Percentiles rank a stretch among this genome's conserved stretches.
These are phyloP conservation scores for Boechera divaricarpa DNA, from an alignment of 345 rosid species.

Conservation along the genomic window DNA sequence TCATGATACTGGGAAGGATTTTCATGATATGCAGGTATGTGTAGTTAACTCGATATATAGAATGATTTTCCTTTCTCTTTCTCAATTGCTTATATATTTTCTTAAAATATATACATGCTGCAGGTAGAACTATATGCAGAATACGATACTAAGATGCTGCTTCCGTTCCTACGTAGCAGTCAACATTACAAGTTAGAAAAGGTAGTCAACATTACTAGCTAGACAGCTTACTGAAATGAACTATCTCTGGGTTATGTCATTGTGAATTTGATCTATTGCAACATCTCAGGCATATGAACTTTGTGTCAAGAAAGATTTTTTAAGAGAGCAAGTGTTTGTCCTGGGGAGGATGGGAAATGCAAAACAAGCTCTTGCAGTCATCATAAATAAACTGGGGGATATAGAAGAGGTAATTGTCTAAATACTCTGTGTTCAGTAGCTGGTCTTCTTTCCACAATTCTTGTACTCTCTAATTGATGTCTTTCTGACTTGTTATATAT, in stretches of 20 bases:
- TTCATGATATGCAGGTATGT: slow-evolving; percentile 97
- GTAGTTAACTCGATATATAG: slow-evolving; percentile 7
- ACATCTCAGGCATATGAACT: slow-evolving; percentile 83
- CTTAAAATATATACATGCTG: slow-evolving; percentile 36
- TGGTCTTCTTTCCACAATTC: slow-evolving; percentile 15
- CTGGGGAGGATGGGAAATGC: slow-evolving; percentile 99
- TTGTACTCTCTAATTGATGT: slow-evolving; percentile 20
- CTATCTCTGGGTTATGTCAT: slow-evolving; percentile 3
- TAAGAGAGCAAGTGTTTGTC: slow-evolving; percentile 93
- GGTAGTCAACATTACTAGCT: slow-evolving; percentile 57
- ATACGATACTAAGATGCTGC: slow-evolving; percentile 88
- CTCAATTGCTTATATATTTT: slow-evolving; percentile 13
- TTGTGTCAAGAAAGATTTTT: slow-evolving; percentile 77
- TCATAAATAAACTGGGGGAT: slow-evolving; percentile 88
- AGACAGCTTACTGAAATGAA: slow-evolving; percentile 32
- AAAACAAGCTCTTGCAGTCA: slow-evolving; percentile 86
- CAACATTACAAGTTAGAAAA: slow-evolving; percentile 96
- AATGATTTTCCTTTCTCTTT: slow-evolving; percentile 12
- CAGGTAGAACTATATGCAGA: slow-evolving; percentile 96
- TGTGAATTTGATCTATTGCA: slow-evolving; percentile 41
- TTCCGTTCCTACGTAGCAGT: slow-evolving; percentile 97
- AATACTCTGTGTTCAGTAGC: slow-evolving; percentile 5
- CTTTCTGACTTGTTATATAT: slow-evolving; percentile 19
- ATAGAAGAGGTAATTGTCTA: slow-evolving; percentile 80
- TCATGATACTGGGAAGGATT: slow-evolving; percentile 85